Evolutionary conservation across 192 early-diverging fungal genomes (phyloP).

Genomic region (Entophlyctis helioformis): DNA sequence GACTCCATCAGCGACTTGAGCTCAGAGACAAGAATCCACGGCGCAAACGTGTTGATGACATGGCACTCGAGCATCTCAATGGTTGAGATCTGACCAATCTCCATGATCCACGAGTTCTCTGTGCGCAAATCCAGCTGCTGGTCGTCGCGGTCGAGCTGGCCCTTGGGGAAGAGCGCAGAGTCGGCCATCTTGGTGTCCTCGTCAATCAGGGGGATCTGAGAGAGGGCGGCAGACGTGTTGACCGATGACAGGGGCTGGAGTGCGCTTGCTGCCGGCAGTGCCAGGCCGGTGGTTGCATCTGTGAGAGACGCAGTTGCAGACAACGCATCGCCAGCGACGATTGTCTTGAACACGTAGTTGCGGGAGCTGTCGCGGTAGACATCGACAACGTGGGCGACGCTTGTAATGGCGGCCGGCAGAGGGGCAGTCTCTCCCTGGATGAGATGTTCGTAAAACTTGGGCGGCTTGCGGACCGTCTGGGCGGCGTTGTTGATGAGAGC

Average conservation of each 20-base stretch:
- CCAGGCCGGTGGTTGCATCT: not conserved
- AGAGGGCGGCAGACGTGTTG: constrained; percentile 25
- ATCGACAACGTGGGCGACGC: constrained; percentile 23
- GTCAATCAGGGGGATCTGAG: constrained; percentile 24
- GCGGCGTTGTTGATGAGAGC: constrained; percentile 51
- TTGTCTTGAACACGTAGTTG: constrained; percentile 17
- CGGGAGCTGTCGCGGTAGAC: constrained; percentile 18
- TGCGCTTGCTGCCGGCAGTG: constrained; percentile 9
- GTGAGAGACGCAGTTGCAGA: not conserved
- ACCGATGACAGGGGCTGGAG: constrained; percentile 5
- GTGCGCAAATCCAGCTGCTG: constrained; percentile 39
- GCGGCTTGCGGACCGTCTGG: constrained; percentile 44
- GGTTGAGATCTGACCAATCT: constrained; percentile 34
- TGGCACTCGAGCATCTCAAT: constrained; percentile 51
- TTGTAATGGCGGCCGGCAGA: constrained; percentile 7
- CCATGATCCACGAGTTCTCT: constrained; percentile 36
- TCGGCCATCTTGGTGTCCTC: constrained; percentile 5
- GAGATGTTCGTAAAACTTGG: constrained; percentile 41
- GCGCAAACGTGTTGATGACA: constrained; percentile 45
- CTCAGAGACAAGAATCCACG: constrained; percentile 40
- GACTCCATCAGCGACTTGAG: constrained; percentile 31
- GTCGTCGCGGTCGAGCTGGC: constrained; percentile 36
- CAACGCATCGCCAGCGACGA: not conserved
- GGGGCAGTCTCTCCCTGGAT: constrained; percentile 22
- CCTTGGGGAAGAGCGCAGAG: constrained; percentile 21